Percentiles rank a stretch among this genome's conserved stretches.
Conservation (phyloP, 305 asterid genomes). For the Petunia hybrid region DNA sequence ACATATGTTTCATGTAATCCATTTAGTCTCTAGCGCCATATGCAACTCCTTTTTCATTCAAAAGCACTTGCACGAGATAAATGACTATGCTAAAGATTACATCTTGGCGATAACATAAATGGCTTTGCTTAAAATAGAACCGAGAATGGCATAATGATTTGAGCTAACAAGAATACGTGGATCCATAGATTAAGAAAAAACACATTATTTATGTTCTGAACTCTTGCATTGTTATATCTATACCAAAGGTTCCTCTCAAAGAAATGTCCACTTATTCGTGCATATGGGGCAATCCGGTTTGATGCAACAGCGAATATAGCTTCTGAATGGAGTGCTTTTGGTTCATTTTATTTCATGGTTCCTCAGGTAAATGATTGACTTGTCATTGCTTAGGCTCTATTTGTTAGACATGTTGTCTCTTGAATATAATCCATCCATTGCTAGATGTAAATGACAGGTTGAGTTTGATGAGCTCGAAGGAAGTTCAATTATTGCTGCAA, state of each 20-base stretch:
- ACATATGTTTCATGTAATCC: too few relatives aligned
- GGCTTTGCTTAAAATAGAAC: not conserved
- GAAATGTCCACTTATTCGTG: slow-evolving; percentile 85
- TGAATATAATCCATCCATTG: slow-evolving; percentile 37
- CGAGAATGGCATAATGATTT: not conserved
- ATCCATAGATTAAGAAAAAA: not conserved
- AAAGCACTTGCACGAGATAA: not conserved
- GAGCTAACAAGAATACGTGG: not conserved
- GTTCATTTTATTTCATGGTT: slow-evolving; percentile 90
- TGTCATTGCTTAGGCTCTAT: slow-evolving; percentile 5
- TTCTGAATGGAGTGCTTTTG: slow-evolving; percentile 86
- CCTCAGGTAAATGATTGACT: slow-evolving; percentile 68
- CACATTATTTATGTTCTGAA: slow-evolving; percentile 24
- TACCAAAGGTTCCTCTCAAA: slow-evolving; percentile 76
- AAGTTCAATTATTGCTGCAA: slow-evolving; percentile 89
- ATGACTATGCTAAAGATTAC: not conserved
- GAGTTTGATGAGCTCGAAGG: slow-evolving; percentile 92
- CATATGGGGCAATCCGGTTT: slow-evolving; percentile 93
- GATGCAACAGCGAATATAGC: slow-evolving; percentile 64
- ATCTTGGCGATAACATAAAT: not conserved
- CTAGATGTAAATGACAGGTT: slow-evolving; percentile 59
- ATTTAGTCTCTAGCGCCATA: too few relatives aligned
- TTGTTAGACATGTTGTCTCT: slow-evolving; percentile 18
- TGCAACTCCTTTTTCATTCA: too few relatives aligned
- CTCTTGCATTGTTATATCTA: slow-evolving; percentile 28